Evolutionary conservation across 2,329 filamentous ascomycete genomes (phyloP).

Genomic region (Pyrenophora seminiperda): DNA sequence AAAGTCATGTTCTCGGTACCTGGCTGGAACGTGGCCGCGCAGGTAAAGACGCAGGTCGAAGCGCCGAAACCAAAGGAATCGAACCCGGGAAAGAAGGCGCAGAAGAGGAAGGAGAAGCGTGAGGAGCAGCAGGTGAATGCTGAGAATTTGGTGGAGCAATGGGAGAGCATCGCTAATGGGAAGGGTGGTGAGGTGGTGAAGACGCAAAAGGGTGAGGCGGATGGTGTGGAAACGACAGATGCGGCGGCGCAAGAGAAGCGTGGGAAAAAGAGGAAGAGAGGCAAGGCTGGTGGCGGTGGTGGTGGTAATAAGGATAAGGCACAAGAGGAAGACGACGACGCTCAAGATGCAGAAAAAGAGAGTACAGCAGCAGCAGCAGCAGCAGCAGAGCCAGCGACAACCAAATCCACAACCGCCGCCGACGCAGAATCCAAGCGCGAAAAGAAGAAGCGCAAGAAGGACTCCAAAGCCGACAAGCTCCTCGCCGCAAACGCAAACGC

Average conservation of each 20-base stretch:
- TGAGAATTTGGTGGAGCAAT: conserved; percentile 57
- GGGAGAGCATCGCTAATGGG: conserved; percentile 51
- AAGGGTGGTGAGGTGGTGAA: conserved; percentile 51
- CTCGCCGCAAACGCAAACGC: conserved; percentile 7
- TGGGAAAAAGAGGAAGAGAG: conserved; percentile 40
- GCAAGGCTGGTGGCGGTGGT: conserved; percentile 29
- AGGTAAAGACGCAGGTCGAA: conserved; percentile 72
- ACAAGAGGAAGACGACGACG: conserved; percentile 33
- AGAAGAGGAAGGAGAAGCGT: conserved; percentile 57
- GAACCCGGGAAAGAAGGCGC: conserved; percentile 59
- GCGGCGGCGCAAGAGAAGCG: conserved; percentile 46
- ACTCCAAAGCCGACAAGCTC: conserved; percentile 13
- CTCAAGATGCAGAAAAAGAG: conserved; percentile 21
- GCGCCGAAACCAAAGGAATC: conserved; percentile 41
- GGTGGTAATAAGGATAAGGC: conserved; percentile 28
- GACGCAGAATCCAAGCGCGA: conserved; percentile 36
- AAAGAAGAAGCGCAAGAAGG: conserved; percentile 19
- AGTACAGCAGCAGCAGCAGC: conserved; percentile 33
- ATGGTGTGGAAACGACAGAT: conserved; percentile 53
- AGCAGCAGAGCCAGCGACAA: conserved; percentile 15
- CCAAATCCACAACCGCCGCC: conserved; percentile 16
- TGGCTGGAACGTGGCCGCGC: conserved; percentile 83
- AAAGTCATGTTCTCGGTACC: conserved; percentile 85
- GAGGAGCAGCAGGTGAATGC: conserved; percentile 82
- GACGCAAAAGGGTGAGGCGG: conserved; percentile 60